Evolutionary conservation across 169 alveolate species (phyloP), one percentile per base, ranked within the genome.

Genomic region (Amoebophrya sp.): DNA sequence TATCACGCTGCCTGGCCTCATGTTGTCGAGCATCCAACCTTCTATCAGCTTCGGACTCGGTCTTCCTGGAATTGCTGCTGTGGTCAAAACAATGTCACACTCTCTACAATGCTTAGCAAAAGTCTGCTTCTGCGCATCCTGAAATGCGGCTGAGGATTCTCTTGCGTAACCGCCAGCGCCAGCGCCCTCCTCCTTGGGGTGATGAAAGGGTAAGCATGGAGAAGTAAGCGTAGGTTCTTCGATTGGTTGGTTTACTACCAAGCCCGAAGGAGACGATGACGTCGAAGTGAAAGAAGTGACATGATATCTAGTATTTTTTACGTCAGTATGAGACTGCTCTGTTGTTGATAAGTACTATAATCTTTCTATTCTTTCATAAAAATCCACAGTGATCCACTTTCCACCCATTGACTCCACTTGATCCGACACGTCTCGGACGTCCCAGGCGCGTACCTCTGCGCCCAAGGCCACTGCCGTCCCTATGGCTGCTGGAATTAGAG

Each of bases 51-150:
- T 95, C 0, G 99, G 99, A 23, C 98, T 97, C 33, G 96, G 95
- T 83, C 95, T 95, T 38, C 99, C 99, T 39, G 98, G 99, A 12
- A 96, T 95, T 36, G 96, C 93, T 18, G 99, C 99, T 10, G 98
- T 96, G 40, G 98, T 96, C 89, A 97, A 96, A 54, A 97, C 94
- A 89, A 97, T 96, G 92, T 97, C 99, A 92, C 96, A 96, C 92
- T 94, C 95, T 93, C 92, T 94, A 41, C 97, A 97, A 83, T 96
- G 95, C 92, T 95, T 96, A 34, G 93, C 91, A 93, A 95, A 96
- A 26, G 95, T 92, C 39, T 92, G 96, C 92, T 93, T 93, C 92
- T 96, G 97, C 3, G 97, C 97, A 40, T 94, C 92, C 34, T 91
- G 91, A 93, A 94, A 96, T 76, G 92, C 97, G 89, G 83, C 90